phyloP scores from a whole-genome alignment of 148 eudicot species.

The Nyssa sinensis region DNA sequence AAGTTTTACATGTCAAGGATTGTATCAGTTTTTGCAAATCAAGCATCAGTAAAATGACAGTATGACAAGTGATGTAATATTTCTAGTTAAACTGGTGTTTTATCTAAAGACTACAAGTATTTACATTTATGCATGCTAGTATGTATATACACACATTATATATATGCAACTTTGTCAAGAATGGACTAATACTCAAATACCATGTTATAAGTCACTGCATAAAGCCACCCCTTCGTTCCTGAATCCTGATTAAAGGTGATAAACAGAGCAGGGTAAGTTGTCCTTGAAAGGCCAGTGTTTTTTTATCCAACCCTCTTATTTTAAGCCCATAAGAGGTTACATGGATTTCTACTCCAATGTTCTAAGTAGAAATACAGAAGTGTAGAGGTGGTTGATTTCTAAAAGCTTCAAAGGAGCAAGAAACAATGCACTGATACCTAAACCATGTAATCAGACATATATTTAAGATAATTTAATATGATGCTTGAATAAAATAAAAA shows the following conservation, averaged over 20 bases:
- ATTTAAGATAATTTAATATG: neutral
- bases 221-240: neutral
- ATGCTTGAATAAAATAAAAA: slow-evolving; percentile 5
- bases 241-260: neutral
- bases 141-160: neutral
- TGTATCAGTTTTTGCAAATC: too few species aligned
- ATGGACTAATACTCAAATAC: neutral
- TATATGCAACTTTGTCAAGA: neutral
- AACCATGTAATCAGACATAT: neutral
- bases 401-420: neutral
- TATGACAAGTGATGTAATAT: neutral
- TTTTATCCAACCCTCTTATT: neutral
- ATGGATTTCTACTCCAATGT: neutral
- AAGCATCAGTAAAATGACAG: too few species aligned
- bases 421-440: neutral
- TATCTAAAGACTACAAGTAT: neutral
- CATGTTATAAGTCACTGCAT: neutral
- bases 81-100: neutral
- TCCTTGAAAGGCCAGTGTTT: neutral
- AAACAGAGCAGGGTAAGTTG: neutral
- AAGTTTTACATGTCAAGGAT: neutral
- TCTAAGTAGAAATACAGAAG: neutral
- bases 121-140: neutral
- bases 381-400: neutral
- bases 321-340: neutral